phyloP scores from a whole-genome alignment of 805 yeast genomes.

The Pichia phayaonensis region DNA sequence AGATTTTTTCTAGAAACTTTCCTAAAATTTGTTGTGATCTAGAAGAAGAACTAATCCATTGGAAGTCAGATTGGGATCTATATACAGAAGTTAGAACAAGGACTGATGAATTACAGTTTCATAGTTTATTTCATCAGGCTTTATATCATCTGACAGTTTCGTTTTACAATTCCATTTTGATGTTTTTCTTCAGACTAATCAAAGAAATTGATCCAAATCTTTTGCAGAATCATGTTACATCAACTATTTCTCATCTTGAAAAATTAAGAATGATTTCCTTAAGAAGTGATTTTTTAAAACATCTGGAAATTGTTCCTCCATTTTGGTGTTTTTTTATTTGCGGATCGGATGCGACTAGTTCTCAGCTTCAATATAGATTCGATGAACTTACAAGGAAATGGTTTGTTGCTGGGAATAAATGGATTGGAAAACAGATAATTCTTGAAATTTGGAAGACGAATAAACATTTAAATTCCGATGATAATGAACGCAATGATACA shows the following conservation, averaged over 20 bases:
- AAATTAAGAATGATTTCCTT: slow-evolving; percentile 18
- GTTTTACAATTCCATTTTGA: slow-evolving; percentile 36
- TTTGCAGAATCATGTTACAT: slow-evolving; percentile 30
- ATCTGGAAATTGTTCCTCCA: slow-evolving; percentile 30
- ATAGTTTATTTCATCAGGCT: slow-evolving; percentile 34
- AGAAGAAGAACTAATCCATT: slow-evolving; percentile 40
- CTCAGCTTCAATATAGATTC: slow-evolving; percentile 25
- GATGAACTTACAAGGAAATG: slow-evolving; percentile 29
- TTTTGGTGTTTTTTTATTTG: slow-evolving; percentile 44
- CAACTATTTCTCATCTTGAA: slow-evolving; percentile 31
- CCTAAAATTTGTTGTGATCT: slow-evolving; percentile 48
- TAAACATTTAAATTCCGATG: slow-evolving; percentile 3
- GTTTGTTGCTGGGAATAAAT: slow-evolving; percentile 33
- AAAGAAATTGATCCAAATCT: slow-evolving; percentile 32
- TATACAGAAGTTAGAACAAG: slow-evolving; percentile 18
- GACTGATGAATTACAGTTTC: slow-evolving; percentile 20
- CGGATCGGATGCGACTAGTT: slow-evolving; percentile 33
- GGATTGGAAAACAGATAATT: slow-evolving; percentile 50
- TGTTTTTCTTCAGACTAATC: slow-evolving; percentile 41
- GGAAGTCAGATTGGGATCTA: slow-evolving; percentile 42
- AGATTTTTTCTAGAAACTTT: slow-evolving; percentile 44
- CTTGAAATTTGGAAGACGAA: slow-evolving; percentile 43
- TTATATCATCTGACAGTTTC: slow-evolving; percentile 32
- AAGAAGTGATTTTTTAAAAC: slow-evolving; percentile 14
- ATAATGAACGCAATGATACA: slow-evolving; percentile 21